Conservation (phyloP, 108 stramenopile genomes). For the Pseudonitzschia multiseries region DNA sequence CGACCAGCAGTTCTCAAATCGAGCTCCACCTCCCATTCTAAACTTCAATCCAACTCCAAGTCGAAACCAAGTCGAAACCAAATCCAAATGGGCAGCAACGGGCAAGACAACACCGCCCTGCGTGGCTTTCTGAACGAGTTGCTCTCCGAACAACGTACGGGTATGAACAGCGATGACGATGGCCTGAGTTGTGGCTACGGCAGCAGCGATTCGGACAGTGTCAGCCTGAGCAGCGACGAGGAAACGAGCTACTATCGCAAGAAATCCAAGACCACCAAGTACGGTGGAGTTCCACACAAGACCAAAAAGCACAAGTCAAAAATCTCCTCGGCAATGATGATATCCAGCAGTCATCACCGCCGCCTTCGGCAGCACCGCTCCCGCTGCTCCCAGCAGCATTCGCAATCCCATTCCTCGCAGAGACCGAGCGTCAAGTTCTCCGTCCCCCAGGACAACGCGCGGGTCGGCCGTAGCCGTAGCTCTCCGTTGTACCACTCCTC, state of each 20-base stretch:
- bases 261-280: background rate
- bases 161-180: background rate
- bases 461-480: background rate
- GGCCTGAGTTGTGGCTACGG: background rate
- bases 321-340: too few species aligned
- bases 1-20: too few species aligned
- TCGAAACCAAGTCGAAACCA: too few species aligned
- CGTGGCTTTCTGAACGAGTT: background rate
- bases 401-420: background rate
- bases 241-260: background rate
- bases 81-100: too few species aligned
- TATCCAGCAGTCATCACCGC: background rate
- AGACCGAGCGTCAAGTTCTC: background rate
- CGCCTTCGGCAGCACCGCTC: background rate
- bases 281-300: background rate
- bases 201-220: background rate
- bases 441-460: background rate
- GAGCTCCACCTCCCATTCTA: too few species aligned
- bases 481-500: background rate
- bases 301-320: background rate
- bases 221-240: slow-evolving; percentile 6
- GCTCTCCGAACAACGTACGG: background rate
- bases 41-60: too few species aligned
- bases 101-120: background rate
- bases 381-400: background rate